Evolutionary conservation across 495 filamentous ascomycete species (phyloP), one percentile per base, ranked within the genome.

Genomic region (Copromyces sp.): DNA sequence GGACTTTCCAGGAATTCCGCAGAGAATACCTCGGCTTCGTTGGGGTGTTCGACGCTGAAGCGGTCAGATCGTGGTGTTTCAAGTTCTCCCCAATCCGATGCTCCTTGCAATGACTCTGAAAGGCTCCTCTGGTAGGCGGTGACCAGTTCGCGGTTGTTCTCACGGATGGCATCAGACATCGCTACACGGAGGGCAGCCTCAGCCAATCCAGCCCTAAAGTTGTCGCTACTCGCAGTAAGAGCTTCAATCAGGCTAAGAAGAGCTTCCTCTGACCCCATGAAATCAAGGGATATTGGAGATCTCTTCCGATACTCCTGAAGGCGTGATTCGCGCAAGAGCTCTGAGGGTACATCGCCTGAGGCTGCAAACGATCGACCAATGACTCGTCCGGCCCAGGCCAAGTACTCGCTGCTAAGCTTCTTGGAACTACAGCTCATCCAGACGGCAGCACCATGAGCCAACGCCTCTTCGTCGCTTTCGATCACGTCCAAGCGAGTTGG

Each of bases 321-420:
- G 16, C 81, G 83, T 37, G 86, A 88, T 73, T 92, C 90, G 14
- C 84, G 84, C 1, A 89, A 78, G 72, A 92, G 82, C 45, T 87
- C 85, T 69, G 79, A 78, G 39, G 87, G 86, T 29, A 92, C 86
- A 72, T 88, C 82, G 20, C 93, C 93, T 68, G 89, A 92, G 4
- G 91, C 86, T 61, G 91, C 90, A 81, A 94, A 98, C 1, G 93
- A 90, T 75, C 93, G 88, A 24, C 95, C 95, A 32, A 99, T 84
- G 17, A 94, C 91, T 70, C 89, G 87, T 8, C 91, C 94, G 45
- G 91, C 92, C 95, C 95, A 99, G 4, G 92, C 81, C 14, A 92
- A 81, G 78, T 95, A 98, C 29, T 89, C 86, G 38, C 84, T 82
- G 59, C 90, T 90, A 39, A 90, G 84, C 11, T 84, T 81, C 45